Evolutionary conservation across 208 protist species (phyloP).

Genomic region (Angomonas deanei): DNA sequence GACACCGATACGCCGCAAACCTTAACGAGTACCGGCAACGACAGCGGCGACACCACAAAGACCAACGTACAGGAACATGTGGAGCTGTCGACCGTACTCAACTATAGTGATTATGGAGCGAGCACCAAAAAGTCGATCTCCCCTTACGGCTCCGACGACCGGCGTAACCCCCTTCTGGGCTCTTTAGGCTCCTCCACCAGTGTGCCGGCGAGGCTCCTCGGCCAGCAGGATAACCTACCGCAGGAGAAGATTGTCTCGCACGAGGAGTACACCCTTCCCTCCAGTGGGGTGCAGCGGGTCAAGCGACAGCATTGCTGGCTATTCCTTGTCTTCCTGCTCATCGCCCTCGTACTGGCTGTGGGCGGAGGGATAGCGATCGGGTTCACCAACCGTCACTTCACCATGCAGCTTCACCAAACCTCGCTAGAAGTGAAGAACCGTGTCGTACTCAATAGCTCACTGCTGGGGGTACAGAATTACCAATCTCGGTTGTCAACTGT

Average conservation of each 20-base stretch:
- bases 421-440: conserved; percentile 20
- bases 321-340: conserved; percentile 11
- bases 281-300: conserved; percentile 8
- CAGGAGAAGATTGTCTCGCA: neutral
- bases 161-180: neutral
- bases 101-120: too few species aligned
- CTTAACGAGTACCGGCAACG: too few species aligned
- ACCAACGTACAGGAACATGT: too few species aligned
- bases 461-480: conserved; percentile 17
- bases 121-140: neutral
- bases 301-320: conserved; percentile 23
- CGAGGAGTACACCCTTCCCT: neutral
- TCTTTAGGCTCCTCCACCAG: neutral
- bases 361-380: conserved; percentile 31
- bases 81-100: too few species aligned
- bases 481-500: conserved; percentile 14
- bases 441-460: conserved; percentile 43
- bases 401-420: conserved; percentile 14
- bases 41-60: too few species aligned
- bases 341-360: conserved; percentile 36
- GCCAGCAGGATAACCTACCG: neutral
- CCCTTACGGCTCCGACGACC: neutral
- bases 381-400: conserved; percentile 31
- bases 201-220: neutral
- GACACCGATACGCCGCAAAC: too few species aligned